Evolutionary conservation across 768 basidiomycete species (phyloP), one percentile per base, ranked within the genome.

Genomic region (Russula olivacea): DNA sequence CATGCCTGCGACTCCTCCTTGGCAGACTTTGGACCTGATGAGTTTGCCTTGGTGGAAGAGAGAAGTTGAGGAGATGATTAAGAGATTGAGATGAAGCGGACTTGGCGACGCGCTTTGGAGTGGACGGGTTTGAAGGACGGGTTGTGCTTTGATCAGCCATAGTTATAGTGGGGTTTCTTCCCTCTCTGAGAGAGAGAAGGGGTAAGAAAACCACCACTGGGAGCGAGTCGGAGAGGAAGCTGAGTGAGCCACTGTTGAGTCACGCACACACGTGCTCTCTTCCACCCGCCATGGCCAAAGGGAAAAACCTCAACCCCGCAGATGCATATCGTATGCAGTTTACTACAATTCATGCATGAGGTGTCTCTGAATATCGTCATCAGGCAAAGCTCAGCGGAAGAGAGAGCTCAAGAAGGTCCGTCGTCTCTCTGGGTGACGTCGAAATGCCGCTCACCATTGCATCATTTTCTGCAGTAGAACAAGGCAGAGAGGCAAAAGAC

Each of bases 331-430:
- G 96, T 92, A 71, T 71, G 89, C 83, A 50, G 1, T 40, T n/a
- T 21, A 12, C 25, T 34, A 23, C 23, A 57, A 12, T 12, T n/a
- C 56, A n/a, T 47, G 32, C 25, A 25, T 36, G n/a, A 25, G 5
- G 23, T 11, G 6, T 55, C 40, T 59, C 21, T n/a, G 56, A 45
- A 64, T 14, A 52, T 6, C n/a, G 4, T 36, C 40, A 38, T 28
- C 69, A 97, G 94, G 94, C 59, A 98, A 98, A 76, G 86, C 91
- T 3, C 88, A 87, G 72, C 82, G 92, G 63, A 94, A 93, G 74
- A 98, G 94, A 73, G 96, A 99, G 73, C 78, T 98, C 49, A 96
- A 96, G 78, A 96, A 93, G 87, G 93, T 87, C 75, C 68, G 83
- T 66, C 40, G 48, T 43, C 45, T 12, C 11, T 23, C 40, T 32